Evolutionary conservation across 306 rosid species (phyloP).

Genomic region (Adenanthera pavonina): DNA sequence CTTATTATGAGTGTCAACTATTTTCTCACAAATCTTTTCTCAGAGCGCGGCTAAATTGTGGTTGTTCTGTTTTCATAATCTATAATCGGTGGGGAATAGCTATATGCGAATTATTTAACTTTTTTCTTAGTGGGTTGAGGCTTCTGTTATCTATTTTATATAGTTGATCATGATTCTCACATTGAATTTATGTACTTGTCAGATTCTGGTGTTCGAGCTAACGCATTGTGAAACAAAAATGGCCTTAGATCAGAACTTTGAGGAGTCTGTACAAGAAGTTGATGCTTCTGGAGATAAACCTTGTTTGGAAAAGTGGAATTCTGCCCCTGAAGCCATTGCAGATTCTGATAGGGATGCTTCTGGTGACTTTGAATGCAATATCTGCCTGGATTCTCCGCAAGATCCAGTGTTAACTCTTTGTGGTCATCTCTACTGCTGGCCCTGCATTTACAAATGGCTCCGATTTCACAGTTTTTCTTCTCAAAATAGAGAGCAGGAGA

Average conservation of each 20-base stretch:
- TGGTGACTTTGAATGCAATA: conserved; percentile 83
- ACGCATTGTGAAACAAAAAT: conserved; percentile 37
- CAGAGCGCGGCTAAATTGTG: neutral
- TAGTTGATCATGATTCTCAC: neutral
- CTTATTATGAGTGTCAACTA: neutral
- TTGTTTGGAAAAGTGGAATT: conserved; percentile 48
- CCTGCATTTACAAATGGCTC: conserved; percentile 93
- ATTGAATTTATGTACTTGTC: conserved; percentile 26
- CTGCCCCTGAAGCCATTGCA: conserved; percentile 41
- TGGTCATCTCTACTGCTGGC: conserved; percentile 98
- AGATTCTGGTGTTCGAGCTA: conserved; percentile 35
- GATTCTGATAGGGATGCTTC: conserved; percentile 50
- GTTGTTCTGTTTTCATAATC: neutral
- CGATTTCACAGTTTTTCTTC: conserved; percentile 43
- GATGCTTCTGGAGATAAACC: conserved; percentile 51
- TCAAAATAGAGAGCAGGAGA: conserved; percentile 44
- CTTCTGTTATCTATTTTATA: neutral
- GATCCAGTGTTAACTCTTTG: conserved; percentile 98
- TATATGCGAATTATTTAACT: neutral
- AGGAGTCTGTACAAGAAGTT: conserved; percentile 44
- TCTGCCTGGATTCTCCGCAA: conserved; percentile 76
- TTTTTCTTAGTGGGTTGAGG: neutral
- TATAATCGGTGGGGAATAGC: neutral
- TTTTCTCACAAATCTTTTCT: neutral
- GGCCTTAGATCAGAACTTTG: conserved; percentile 58